Base-by-base conservation (phyloP, 768 basidiomycete species). In the Leucosporidium creatinivorum region DNA sequence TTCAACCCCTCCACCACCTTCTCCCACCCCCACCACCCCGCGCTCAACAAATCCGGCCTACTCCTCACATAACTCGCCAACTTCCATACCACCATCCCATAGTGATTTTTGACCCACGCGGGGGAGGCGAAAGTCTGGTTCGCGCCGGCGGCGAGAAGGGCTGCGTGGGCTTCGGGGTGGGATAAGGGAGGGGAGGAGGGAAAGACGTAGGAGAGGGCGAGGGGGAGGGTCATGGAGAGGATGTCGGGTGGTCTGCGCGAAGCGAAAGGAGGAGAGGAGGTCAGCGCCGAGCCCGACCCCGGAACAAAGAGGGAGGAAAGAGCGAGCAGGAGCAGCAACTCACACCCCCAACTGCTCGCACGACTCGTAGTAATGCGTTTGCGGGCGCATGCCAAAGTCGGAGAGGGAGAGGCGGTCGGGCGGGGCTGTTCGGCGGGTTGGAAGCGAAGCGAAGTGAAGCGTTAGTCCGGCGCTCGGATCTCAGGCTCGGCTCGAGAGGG, bases 31-130 rank as follows among this genome's bases (percentile, higher is more conserved):
- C 94, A 99, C 58, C 81, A 79, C 74, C 85, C 85, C n/a, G n/a
- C n/a, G n/a, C n/a, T n/a, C 18, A 76, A 74, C 50, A 81, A 79
- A 30, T 82, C 77, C 6, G 93, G 92, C 66, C 89, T 85, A 1
- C 92, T 81, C 47, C 83, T 81, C 1, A 86, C 87, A 83, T 91
- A 85, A 18, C 89, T 88, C 4, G 92, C 91, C 26, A 96, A 79
- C 79, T 99, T 99, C 96, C 96, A 99, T 4, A 99, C 82, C 36
- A 98, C 85, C 55, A 93, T 79, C 15, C 80, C 77, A 89, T 92
- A 99, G 73, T 96, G 93, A 74, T 97, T 97, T 60, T 88, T 84
- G 1, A 96, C 86, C 96, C 96, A 99, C 28, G 81, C 78, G 69
- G 85, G 80, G 12, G 86, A 89, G 3, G 85, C 89, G 28, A 91